Evolutionary conservation across 352 stramenopile species (phyloP).

Genomic region (Phytophthora fragariaefolia): DNA sequence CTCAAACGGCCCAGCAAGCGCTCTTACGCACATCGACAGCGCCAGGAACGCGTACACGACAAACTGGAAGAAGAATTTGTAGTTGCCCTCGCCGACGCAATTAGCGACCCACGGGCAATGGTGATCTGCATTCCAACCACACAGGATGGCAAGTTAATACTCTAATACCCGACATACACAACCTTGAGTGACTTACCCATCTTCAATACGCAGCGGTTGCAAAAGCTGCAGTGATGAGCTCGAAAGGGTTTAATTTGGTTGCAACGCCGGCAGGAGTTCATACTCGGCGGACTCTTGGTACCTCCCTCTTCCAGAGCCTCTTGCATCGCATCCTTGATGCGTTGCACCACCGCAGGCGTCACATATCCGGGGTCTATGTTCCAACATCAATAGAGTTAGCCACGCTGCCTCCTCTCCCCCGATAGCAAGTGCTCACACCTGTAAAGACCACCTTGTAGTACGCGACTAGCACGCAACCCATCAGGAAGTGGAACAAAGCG

Average conservation of each 20-base stretch:
- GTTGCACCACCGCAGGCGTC: constrained; percentile 63
- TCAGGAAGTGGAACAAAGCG: constrained; percentile 65
- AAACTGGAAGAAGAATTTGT: constrained; percentile 91
- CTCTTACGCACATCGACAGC: constrained; percentile 61
- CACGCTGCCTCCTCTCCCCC: background rate
- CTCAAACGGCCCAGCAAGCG: constrained; percentile 62
- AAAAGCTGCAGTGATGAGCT: constrained; percentile 88
- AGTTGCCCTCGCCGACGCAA: constrained; percentile 84
- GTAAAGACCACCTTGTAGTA: constrained; percentile 83
- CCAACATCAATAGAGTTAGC: constrained; percentile 1
- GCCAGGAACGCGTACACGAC: constrained; percentile 79
- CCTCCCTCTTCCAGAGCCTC: constrained; percentile 61
- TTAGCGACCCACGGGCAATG: constrained; percentile 97
- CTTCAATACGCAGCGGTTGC: constrained; percentile 83
- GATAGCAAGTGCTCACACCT: constrained; percentile 40
- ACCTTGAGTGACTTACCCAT: constrained; percentile 70
- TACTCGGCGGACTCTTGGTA: constrained; percentile 19
- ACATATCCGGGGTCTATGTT: constrained; percentile 81
- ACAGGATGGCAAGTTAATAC: constrained; percentile 10
- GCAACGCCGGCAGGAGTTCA: constrained; percentile 65
- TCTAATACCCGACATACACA: background rate
- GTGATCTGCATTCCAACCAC: constrained; percentile 87
- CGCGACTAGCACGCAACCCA: constrained; percentile 53
- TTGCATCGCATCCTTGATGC: constrained; percentile 65
- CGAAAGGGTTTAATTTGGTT: constrained; percentile 80